Conservation (phyloP, 768 basidiomycete genomes). For the Leccinum subgranulosum region DNA sequence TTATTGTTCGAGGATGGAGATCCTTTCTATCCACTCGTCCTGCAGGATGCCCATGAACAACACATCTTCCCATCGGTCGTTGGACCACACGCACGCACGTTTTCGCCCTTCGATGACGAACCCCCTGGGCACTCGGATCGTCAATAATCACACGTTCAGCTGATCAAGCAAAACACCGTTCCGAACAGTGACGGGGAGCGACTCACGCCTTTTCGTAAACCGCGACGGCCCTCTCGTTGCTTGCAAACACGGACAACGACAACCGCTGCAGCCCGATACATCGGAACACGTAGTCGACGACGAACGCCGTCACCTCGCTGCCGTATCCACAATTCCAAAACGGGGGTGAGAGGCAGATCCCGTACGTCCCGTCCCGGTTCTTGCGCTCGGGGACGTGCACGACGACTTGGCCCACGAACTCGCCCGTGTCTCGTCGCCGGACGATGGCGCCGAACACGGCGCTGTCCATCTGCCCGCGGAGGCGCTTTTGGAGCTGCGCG, state of each 20-base stretch:
- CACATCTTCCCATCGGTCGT: constrained; percentile 37
- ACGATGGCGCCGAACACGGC: constrained; percentile 30
- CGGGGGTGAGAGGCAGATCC: constrained; percentile 28
- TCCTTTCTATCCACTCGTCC: constrained; percentile 36
- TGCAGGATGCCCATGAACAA: constrained; percentile 38
- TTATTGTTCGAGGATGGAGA: constrained; percentile 22
- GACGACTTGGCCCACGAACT: constrained; percentile 33
- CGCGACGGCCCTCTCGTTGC: constrained; percentile 37
- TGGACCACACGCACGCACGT: constrained; percentile 34
- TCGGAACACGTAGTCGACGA: constrained; percentile 40
- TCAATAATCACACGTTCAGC: background rate
- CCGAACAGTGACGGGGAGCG: background rate
- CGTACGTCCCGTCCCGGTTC: constrained; percentile 32
- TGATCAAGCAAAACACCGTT: background rate
- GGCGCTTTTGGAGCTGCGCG: constrained; percentile 15
- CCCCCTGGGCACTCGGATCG: constrained; percentile 25
- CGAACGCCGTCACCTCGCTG: constrained; percentile 37
- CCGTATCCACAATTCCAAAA: constrained; percentile 43
- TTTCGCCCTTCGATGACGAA: constrained; percentile 40
- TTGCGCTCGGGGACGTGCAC: constrained; percentile 24
- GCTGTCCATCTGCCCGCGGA: constrained; percentile 21
- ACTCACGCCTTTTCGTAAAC: constrained; percentile 44
- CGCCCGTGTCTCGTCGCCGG: constrained; percentile 25
- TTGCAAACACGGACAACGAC: constrained; percentile 37
- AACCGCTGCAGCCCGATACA: constrained; percentile 40